These are phyloP conservation scores for Alternaria triticina DNA, from an alignment of 2,329 filamentous ascomycete genomes.

Conservation along the genomic window DNA sequence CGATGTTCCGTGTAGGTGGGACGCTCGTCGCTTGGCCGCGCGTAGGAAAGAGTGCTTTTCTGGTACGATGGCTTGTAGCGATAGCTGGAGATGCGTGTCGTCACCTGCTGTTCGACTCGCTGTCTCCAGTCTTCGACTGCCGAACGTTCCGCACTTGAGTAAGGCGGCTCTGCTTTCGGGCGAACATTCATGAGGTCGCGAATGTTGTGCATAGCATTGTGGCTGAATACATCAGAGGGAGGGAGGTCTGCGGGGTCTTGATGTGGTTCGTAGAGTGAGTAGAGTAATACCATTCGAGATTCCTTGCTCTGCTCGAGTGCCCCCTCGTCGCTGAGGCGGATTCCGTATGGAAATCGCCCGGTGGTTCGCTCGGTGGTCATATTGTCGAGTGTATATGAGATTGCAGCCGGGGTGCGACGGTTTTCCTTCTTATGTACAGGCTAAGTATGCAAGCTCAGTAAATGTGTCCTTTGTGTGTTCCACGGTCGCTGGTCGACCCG, in stretches of 20 bases:
- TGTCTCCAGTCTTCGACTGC: not conserved
- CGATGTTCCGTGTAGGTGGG: not conserved
- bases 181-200: fast-evolving
- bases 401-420: too few species aligned
- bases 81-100: not conserved
- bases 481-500: not conserved
- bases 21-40: too few species aligned
- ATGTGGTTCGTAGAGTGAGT: not conserved
- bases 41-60: not conserved
- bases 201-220: not conserved
- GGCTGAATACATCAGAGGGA: too few species aligned
- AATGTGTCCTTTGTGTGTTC: not conserved
- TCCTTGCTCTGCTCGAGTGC: too few species aligned
- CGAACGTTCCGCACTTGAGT: not conserved
- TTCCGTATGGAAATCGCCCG: too few species aligned
- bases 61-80: not conserved
- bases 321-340: too few species aligned
- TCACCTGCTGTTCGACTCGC: not conserved
- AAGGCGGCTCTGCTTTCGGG: not conserved
- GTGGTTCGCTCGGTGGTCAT: too few species aligned
- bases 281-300: not conserved
- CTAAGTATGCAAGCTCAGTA: not conserved
- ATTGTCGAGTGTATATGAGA: too few species aligned
- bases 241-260: not conserved
- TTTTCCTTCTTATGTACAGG: not conserved